Base-by-base conservation (phyloP, 305 asterid species). In the Fraxinus floribunda region DNA sequence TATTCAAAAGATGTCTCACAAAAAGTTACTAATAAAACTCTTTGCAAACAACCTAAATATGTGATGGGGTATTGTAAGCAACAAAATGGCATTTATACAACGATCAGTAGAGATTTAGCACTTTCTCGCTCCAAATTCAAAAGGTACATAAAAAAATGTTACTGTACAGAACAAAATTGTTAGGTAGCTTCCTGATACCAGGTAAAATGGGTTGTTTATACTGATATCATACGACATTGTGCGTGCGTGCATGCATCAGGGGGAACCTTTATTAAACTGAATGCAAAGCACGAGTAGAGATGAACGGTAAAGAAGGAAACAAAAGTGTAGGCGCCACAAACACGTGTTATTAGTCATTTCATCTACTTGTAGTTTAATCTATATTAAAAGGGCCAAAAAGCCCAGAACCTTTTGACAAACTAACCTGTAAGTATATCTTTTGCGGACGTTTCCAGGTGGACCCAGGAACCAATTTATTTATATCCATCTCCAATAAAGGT, bases 371-470 rank as follows among this genome's bases (percentile, higher is more conserved):
- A 70, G 26, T 35, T 75, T 18, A 77, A 30, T 76, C 66, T 16
- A 77, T 9, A 57, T 57, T 68, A 55, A 62, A 24, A 74, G 71
- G 78, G 80, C 78, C 70, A 84, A 41, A 10, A 41, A 11, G 52
- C 15, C 16, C 52, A 41, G 70, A 11, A 52, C 16, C n/a, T 62
- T 78, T 60, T 13, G 26, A 38, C 70, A 81, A 86, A 88, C 90
- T 26, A 46, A 94, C 99, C 99, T 93, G 98, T 84, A 93, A 90
- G 89, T 85, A 89, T 87, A 94, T 92, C 90, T 93, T 93, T 86
- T 92, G 98, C 32, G 86, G 94, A 83, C 92, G 91, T 79, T 86
- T 91, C 99, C 98, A 96, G 76, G 85, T 89, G 75, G 93, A 91
- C 49, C 97, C 97, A 74, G 83, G 80, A 86, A 92, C 97, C 92